A percentile compares a stretch with the other conserved stretches of the same genome.
These are phyloP conservation scores for Dispira simplex DNA, from an alignment of 192 early-diverging fungal species.

Conservation along the genomic window DNA sequence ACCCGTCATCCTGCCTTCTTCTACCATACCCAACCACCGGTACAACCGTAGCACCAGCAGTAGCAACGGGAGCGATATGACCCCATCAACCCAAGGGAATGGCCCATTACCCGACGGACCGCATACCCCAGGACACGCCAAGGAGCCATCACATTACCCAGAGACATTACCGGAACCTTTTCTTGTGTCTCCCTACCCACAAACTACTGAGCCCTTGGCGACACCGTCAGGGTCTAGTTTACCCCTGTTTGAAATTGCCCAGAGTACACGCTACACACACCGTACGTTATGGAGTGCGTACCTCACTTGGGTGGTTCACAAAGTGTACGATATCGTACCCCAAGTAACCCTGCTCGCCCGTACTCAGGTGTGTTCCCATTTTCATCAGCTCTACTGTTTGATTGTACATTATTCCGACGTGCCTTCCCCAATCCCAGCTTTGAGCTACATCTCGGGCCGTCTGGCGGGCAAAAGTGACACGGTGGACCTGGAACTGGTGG, in stretches of 20 bases:
- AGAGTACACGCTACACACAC: conserved; percentile 16
- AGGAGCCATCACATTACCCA: too few species aligned
- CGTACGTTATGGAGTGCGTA: conserved; percentile 18
- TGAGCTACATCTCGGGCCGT: background rate
- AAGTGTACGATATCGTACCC: conserved; percentile 22
- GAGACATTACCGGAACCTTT: too few species aligned
- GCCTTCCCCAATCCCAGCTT: conserved; percentile 11
- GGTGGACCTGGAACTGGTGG: background rate
- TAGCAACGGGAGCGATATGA: too few species aligned
- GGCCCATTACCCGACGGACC: too few species aligned
- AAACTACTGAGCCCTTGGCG: too few species aligned
- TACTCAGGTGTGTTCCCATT: conserved; percentile 24
- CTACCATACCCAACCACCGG: background rate
- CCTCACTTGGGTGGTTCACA: conserved; percentile 22
- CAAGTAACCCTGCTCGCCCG: conserved; percentile 24
- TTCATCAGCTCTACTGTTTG: conserved; percentile 30
- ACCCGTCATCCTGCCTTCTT: background rate
- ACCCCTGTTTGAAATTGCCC: conserved; percentile 15
- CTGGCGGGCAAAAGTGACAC: background rate
- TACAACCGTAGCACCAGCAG: background rate
- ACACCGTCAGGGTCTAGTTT: background rate
- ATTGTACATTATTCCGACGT: conserved; percentile 29
- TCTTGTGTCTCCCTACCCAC: too few species aligned
- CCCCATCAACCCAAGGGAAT: too few species aligned
- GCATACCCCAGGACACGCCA: too few species aligned